Evolutionary conservation across 2,329 filamentous ascomycete species (phyloP).

Genomic region (Neofusicoccum ribis): DNA sequence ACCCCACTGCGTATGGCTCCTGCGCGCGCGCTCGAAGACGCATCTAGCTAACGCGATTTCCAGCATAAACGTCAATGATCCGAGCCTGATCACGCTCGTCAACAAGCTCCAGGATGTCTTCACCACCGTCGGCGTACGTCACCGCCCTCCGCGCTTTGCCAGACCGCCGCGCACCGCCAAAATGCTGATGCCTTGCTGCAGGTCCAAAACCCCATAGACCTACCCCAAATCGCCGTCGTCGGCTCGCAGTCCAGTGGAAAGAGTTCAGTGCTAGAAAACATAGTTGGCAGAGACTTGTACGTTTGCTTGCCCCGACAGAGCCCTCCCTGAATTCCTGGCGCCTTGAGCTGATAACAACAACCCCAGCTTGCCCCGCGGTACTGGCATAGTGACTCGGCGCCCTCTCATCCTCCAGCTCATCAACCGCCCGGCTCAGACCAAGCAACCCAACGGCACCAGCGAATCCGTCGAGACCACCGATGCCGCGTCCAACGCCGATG

Average conservation of each 20-base stretch:
- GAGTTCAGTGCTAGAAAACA: constrained; percentile 98
- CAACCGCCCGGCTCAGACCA: constrained; percentile 69
- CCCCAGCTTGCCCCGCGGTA: constrained; percentile 85
- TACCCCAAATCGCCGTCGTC: constrained; percentile 97
- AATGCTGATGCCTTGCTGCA: constrained; percentile 41
- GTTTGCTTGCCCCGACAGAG: constrained; percentile 38
- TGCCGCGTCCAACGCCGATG: constrained; percentile 85
- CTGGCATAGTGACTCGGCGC: constrained; percentile 93
- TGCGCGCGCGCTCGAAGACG: not conserved
- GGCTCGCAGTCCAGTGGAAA: constrained; percentile 99
- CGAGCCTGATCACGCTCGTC: constrained; percentile 75
- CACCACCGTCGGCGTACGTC: constrained; percentile 80
- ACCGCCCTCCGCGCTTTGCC: constrained; percentile 1
- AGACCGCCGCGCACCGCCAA: constrained; percentile 19
- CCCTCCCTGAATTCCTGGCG: constrained; percentile 4
- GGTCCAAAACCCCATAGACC: constrained; percentile 98
- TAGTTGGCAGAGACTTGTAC: constrained; percentile 98
- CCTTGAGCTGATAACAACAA: constrained; percentile 16
- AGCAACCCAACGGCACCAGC: constrained; percentile 71
- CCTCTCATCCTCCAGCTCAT: constrained; percentile 97
- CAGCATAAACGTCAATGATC: constrained; percentile 73
- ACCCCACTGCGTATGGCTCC: constrained; percentile 39
- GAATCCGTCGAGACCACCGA: constrained; percentile 69
- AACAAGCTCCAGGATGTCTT: constrained; percentile 99
- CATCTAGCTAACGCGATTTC: constrained; percentile 21